Percentiles rank a stretch among this genome's conserved stretches.
Conservation (phyloP, 805 yeast genomes). For the Sugiyamaella smithiae region DNA sequence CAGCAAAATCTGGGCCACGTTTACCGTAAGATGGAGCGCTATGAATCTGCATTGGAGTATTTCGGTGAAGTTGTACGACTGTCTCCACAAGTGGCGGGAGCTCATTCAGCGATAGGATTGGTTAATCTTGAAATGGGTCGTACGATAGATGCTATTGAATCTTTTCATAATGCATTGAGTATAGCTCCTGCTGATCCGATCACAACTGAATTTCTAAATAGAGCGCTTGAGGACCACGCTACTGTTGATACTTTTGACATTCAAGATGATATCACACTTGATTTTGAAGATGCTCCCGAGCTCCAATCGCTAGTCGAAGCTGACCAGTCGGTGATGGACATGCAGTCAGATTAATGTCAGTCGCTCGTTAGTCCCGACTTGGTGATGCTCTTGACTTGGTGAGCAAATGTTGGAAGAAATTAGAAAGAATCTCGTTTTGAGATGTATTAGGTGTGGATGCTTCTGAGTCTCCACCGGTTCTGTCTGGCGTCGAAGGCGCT, state of each 20-base stretch:
- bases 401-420: slow-evolving; percentile 28
- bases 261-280: background rate
- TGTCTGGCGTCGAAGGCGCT: slow-evolving; percentile 22
- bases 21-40: slow-evolving; percentile 61
- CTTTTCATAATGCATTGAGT: slow-evolving; percentile 77
- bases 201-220: slow-evolving; percentile 72
- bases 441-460: slow-evolving; percentile 17
- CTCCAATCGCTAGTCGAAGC: background rate
- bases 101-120: slow-evolving; percentile 81
- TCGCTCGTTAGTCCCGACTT: background rate
- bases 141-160: slow-evolving; percentile 63
- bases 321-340: slow-evolving; percentile 8
- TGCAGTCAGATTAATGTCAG: slow-evolving; percentile 10
- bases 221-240: slow-evolving; percentile 48
- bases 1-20: slow-evolving; percentile 88
- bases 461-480: slow-evolving; percentile 14
- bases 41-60: slow-evolving; percentile 65
- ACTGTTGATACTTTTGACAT: slow-evolving; percentile 1
- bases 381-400: slow-evolving; percentile 8
- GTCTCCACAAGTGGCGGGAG: slow-evolving; percentile 67
- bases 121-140: slow-evolving; percentile 70
- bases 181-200: slow-evolving; percentile 77
- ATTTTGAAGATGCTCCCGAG: slow-evolving; percentile 1
- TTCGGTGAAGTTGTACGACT: slow-evolving; percentile 73
- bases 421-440: slow-evolving; percentile 27